phyloP scores from a whole-genome alignment of 192 early-diverging fungal species.

The Coemansia sp. region DNA sequence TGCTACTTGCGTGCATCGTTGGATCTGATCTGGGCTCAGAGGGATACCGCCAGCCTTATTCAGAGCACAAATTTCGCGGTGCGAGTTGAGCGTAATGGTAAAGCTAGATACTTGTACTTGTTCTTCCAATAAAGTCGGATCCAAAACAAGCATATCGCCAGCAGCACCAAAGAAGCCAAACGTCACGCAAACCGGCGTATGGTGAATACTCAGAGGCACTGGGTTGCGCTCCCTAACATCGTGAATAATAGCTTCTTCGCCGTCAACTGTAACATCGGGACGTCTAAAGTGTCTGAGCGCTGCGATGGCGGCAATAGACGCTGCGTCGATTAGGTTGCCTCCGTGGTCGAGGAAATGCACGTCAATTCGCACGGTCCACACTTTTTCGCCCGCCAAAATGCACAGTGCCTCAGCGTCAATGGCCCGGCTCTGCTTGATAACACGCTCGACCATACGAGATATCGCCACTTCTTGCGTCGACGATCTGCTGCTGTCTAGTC shows the following conservation, averaged over 20 bases:
- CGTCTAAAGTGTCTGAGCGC: conserved; percentile 89
- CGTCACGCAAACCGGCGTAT: conserved; percentile 90
- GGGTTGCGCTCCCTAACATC: conserved; percentile 82
- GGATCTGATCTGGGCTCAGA: conserved; percentile 71
- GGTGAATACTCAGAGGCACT: conserved; percentile 93
- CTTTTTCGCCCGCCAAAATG: conserved; percentile 93
- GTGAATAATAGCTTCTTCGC: conserved; percentile 85
- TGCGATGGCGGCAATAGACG: conserved; percentile 85
- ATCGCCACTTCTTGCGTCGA: conserved; percentile 86
- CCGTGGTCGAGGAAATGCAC: conserved; percentile 91
- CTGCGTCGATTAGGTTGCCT: conserved; percentile 93
- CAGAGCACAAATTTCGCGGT: conserved; percentile 90
- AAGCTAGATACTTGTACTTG: conserved; percentile 80
- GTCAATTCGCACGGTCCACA: conserved; percentile 92
- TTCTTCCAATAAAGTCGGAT: conserved; percentile 88
- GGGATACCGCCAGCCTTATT: conserved; percentile 89
- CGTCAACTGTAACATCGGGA: conserved; percentile 95
- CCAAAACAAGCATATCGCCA: conserved; percentile 72
- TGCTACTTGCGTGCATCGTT: conserved; percentile 84
- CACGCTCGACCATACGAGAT: conserved; percentile 85
- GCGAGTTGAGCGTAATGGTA: conserved; percentile 87
- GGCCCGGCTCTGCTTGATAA: conserved; percentile 78
- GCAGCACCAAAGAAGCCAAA: conserved; percentile 87
- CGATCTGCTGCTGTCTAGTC: conserved; percentile 61
- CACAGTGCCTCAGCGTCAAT: conserved; percentile 97